These are phyloP conservation scores for Mycena indigotica DNA, from an alignment of 768 basidiomycete genomes.

Conservation along the genomic window DNA sequence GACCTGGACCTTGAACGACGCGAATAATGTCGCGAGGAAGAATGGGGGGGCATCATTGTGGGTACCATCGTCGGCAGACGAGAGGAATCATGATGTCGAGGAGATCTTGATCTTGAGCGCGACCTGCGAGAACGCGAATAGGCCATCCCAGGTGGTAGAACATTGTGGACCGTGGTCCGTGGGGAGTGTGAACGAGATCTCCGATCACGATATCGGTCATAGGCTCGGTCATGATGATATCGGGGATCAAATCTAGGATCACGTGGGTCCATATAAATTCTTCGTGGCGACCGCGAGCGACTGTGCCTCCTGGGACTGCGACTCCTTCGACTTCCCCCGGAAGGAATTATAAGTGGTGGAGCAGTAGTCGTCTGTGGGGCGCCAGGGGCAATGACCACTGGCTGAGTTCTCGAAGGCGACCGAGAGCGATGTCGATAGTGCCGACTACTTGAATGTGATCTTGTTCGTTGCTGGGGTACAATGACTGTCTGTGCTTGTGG, in stretches of 20 bases:
- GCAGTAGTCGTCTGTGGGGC: conserved; percentile 9
- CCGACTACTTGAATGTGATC: too few relatives aligned
- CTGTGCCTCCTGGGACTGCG: conserved; percentile 1
- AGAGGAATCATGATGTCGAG: background rate
- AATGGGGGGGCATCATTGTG: background rate
- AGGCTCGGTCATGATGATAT: too few relatives aligned
- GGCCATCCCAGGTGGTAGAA: conserved; percentile 17
- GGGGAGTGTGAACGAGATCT: too few relatives aligned
- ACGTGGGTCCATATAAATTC: too few relatives aligned
- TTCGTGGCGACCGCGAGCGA: conserved; percentile 13
- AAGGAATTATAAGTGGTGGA: conserved; percentile 1
- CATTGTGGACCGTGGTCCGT: conserved; percentile 8
- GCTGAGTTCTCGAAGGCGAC: conserved; percentile 1
- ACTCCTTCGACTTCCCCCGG: background rate
- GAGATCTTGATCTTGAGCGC: conserved; percentile 1
- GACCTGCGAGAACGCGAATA: conserved; percentile 3
- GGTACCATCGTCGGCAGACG: background rate
- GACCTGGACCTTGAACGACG: background rate
- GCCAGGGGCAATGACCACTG: conserved; percentile 2
- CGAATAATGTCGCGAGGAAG: background rate
- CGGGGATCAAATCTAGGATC: too few relatives aligned
- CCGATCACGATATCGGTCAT: too few relatives aligned
- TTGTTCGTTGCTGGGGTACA: too few relatives aligned
- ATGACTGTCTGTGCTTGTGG: too few relatives aligned
- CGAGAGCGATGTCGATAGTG: conserved; percentile 6